Percentiles rank a stretch among this genome's conserved stretches.
phyloP scores from a whole-genome alignment of 768 basidiomycete genomes.

The Ramaria sp. region DNA sequence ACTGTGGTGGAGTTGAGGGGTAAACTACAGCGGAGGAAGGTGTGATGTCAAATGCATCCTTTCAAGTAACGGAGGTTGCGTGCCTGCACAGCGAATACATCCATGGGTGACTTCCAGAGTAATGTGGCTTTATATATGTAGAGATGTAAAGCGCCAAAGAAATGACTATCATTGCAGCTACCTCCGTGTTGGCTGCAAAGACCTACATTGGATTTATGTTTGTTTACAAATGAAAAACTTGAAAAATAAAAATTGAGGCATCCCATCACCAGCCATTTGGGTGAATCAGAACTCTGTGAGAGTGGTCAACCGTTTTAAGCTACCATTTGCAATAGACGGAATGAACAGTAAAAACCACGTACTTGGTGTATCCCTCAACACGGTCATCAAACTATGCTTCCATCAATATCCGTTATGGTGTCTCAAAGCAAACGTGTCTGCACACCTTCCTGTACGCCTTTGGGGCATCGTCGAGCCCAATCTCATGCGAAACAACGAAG shows the following conservation, averaged over 20 bases:
- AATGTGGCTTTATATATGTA: too few species aligned
- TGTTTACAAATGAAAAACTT: not conserved
- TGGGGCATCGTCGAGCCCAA: constrained; percentile 36
- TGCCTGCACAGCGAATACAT: too few species aligned
- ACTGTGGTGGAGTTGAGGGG: too few species aligned
- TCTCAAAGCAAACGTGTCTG: not conserved
- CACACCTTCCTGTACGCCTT: constrained; percentile 35
- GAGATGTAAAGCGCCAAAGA: too few species aligned
- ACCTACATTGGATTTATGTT: too few species aligned
- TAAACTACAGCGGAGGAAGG: too few species aligned
- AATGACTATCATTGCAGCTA: too few species aligned
- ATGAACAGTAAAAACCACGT: not conserved
- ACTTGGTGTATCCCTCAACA: constrained; percentile 41
- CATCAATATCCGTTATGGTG: not conserved
- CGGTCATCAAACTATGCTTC: constrained; percentile 31
- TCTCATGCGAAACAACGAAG: constrained; percentile 43
- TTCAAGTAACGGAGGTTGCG: too few species aligned
- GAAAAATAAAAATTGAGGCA: not conserved
- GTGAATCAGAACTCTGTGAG: constrained; percentile 8
- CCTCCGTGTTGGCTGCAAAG: too few species aligned
- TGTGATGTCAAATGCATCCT: too few species aligned
- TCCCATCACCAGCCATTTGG: constrained; percentile 7
- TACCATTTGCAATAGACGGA: not conserved
- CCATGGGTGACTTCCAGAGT: too few species aligned
- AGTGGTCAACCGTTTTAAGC: not conserved